Percentiles rank a stretch among this genome's conserved stretches.
phyloP scores from a whole-genome alignment of 257 asterid species.

The Knoxia roxburghii region DNA sequence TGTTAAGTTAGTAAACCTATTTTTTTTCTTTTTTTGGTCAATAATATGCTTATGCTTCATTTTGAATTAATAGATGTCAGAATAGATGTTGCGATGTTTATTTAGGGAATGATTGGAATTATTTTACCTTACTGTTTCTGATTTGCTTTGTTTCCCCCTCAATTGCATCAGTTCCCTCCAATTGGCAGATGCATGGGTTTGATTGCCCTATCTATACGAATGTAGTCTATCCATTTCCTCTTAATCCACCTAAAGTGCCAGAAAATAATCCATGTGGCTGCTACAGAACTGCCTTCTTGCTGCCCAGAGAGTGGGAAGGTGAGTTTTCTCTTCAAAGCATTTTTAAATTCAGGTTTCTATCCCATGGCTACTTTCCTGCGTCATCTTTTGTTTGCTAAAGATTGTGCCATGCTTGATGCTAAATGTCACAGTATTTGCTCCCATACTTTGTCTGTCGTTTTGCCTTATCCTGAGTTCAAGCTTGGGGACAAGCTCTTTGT shows the following conservation, averaged over 20 bases:
- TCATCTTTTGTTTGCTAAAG: neutral
- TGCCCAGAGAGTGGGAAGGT: conserved; percentile 98
- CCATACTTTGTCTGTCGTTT: too few species aligned
- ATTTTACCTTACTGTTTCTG: conserved; percentile 8
- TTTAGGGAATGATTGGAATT: neutral
- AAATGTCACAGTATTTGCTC: too few species aligned
- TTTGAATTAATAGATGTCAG: neutral
- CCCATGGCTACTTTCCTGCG: neutral
- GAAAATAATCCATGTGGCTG: conserved; percentile 96
- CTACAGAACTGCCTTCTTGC: conserved; percentile 72
- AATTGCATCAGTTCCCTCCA: conserved; percentile 82
- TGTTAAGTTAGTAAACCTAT: neutral
- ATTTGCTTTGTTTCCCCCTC: conserved; percentile 15
- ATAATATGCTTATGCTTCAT: neutral
- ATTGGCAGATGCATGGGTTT: conserved; percentile 98
- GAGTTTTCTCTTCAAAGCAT: conserved; percentile 19
- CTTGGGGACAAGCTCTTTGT: too few species aligned
- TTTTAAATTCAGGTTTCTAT: conserved; percentile 2
- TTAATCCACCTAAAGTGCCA: conserved; percentile 91
- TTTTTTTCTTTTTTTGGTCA: too few species aligned
- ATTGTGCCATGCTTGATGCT: neutral
- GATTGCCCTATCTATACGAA: conserved; percentile 92
- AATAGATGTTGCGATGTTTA: neutral
- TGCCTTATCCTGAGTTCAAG: too few species aligned
- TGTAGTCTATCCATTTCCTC: conserved; percentile 70